A percentile compares a stretch with the other conserved stretches of the same genome.
phyloP scores from a whole-genome alignment of 164 flowering plant genomes.

The Magnolia changhungtana region DNA sequence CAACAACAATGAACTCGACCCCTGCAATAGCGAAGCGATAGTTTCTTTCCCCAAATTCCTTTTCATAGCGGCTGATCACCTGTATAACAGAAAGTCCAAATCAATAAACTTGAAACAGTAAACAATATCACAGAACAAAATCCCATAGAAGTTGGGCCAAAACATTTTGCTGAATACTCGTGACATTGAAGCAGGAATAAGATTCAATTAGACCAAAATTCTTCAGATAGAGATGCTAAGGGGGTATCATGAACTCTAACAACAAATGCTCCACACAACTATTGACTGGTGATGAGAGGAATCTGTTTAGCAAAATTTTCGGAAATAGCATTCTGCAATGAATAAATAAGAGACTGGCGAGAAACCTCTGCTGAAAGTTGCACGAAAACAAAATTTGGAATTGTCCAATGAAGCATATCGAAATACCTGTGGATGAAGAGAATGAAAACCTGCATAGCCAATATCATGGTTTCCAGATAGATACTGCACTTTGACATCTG shows the following conservation, averaged over 20 bases:
- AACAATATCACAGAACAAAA: background rate
- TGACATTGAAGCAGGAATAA: background rate
- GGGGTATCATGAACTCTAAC: background rate
- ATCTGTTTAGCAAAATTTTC: background rate
- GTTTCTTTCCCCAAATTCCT: constrained; percentile 65
- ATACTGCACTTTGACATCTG: constrained; percentile 40
- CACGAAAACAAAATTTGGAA: background rate
- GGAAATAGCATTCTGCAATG: background rate
- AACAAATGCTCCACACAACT: background rate
- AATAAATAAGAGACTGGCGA: too few species aligned
- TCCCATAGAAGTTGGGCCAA: background rate
- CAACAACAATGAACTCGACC: constrained; percentile 72
- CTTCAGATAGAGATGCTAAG: too few species aligned
- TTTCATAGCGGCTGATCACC: constrained; percentile 71
- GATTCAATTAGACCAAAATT: background rate
- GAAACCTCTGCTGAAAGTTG: background rate
- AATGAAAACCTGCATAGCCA: constrained; percentile 55
- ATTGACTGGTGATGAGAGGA: background rate
- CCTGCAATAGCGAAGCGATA: constrained; percentile 52
- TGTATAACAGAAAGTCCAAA: constrained; percentile 18
- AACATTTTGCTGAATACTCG: background rate
- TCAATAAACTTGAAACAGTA: background rate
- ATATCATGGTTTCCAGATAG: constrained; percentile 89
- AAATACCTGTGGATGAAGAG: constrained; percentile 57
- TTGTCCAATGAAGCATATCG: background rate